Conservation (phyloP, 1,284 basidiomycete species). For the Mycena citricolor region DNA sequence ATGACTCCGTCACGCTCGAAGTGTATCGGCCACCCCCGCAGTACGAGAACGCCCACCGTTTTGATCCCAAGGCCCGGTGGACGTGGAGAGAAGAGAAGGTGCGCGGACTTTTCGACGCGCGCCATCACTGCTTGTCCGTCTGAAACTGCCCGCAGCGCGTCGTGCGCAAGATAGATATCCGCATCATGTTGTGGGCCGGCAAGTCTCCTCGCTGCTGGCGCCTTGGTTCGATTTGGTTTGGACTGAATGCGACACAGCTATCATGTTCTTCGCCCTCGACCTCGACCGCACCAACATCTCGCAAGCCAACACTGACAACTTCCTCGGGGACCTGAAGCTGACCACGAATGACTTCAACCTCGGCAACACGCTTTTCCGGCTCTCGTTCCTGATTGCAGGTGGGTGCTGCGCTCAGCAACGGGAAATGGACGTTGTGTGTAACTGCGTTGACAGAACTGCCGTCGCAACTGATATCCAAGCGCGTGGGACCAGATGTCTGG, state of each 20-base stretch:
- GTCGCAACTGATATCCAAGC: slow-evolving; percentile 71
- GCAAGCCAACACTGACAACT: slow-evolving; percentile 59
- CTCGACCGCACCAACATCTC: slow-evolving; percentile 58
- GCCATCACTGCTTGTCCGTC: neutral
- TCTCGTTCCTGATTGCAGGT: slow-evolving; percentile 60
- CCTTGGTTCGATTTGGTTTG: too few species aligned
- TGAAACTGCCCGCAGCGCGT: slow-evolving; percentile 37
- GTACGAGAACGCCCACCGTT: slow-evolving; percentile 65
- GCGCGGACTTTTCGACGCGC: slow-evolving; percentile 18
- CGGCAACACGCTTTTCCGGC: slow-evolving; percentile 57
- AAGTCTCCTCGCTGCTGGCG: neutral
- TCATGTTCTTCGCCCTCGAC: slow-evolving; percentile 66
- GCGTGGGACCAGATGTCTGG: slow-evolving; percentile 72
- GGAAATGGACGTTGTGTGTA: neutral
- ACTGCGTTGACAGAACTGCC: slow-evolving; percentile 46
- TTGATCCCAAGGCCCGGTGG: slow-evolving; percentile 69
- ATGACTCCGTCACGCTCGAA: slow-evolving; percentile 52
- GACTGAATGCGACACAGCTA: neutral
- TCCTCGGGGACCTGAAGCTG: slow-evolving; percentile 50
- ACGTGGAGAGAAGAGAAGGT: slow-evolving; percentile 69
- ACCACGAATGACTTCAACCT: slow-evolving; percentile 64
- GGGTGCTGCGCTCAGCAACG: slow-evolving; percentile 1
- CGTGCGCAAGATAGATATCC: slow-evolving; percentile 60
- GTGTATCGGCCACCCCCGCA: slow-evolving; percentile 52
- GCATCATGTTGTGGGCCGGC: slow-evolving; percentile 64